Evolutionary conservation across 805 yeast genomes (phyloP).

Genomic region (Wickerhamomyces kurtzmanii): DNA sequence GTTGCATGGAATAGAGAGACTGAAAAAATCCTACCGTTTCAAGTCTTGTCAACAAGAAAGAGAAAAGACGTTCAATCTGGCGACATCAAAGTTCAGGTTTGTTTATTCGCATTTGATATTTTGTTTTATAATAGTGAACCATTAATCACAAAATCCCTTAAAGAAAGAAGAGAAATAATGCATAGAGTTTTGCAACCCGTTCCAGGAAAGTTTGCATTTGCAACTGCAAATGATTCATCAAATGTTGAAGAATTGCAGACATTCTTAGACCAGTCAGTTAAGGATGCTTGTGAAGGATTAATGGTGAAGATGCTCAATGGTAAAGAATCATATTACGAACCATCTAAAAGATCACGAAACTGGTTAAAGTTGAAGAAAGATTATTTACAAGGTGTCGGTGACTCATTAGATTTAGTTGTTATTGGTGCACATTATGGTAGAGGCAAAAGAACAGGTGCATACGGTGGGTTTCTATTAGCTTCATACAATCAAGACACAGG

Average conservation of each 20-base stretch:
- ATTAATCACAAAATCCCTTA: conserved; percentile 53
- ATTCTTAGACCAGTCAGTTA: conserved; percentile 82
- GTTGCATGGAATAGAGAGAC: conserved; percentile 89
- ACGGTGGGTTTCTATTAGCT: conserved; percentile 90
- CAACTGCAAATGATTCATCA: conserved; percentile 62
- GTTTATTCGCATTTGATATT: conserved; percentile 87
- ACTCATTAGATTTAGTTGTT: conserved; percentile 86
- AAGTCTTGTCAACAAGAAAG: conserved; percentile 85
- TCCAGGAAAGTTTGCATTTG: conserved; percentile 75
- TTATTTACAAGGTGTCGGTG: conserved; percentile 91
- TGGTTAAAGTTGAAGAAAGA: conserved; percentile 96
- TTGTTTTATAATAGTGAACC: conserved; percentile 68
- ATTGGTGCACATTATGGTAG: conserved; percentile 90
- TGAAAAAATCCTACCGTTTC: conserved; percentile 85
- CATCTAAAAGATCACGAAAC: conserved; percentile 87
- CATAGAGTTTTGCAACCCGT: conserved; percentile 45
- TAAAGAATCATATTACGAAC: conserved; percentile 76
- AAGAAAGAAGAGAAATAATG: conserved; percentile 59
- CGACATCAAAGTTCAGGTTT: conserved; percentile 84
- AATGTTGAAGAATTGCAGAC: conserved; percentile 66
- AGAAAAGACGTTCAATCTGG: conserved; percentile 84
- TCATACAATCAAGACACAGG: conserved; percentile 87
- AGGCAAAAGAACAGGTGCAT: conserved; percentile 91
- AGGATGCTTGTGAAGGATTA: conserved; percentile 88
- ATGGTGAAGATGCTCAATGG: conserved; percentile 91